Base-by-base conservation (phyloP, 2,329 filamentous ascomycete species). In the Ceratocystis ficicola region DNA sequence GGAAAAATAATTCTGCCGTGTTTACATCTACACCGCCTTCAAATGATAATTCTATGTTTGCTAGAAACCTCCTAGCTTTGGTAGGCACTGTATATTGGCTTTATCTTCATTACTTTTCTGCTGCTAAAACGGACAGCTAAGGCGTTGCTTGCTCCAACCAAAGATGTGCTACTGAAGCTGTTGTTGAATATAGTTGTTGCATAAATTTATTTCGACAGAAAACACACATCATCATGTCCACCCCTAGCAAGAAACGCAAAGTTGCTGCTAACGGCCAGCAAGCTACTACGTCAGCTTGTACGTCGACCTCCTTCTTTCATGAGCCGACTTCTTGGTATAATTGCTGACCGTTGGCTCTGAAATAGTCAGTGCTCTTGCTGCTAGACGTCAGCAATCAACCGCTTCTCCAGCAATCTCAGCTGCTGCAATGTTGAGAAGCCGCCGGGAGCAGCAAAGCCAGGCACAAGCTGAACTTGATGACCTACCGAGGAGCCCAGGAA, bases 321-420 rank as follows among this genome's bases (percentile, higher is more conserved):
- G 8, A 25, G 36, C 5, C 20, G 50, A 50, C 7, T 8, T 32
- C 4, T 25, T 12, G 3, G 22, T 50, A 46, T 48, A 6, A n/a
- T 32, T 7, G 32, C 55, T 65, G 55, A 65, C 55, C 15, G 60
- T 30, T 55, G 28, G 46, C 12, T 52, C 32, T 6, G 10, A 50
- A 41, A 61, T 46, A 68, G 66, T 68, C 36, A 68, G 64, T 63
- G 66, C 66, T 20, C 48, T 68, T 48, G 60, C 66, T 5, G 59
- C 66, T 20, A 64, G 55, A n/a, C 32, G 44, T 22, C 63, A 48
- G 22, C 66, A 66, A 65, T 22, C 52, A 32, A 55, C 66, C 12
- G 60, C 66, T n/a, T 15, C 30, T 2, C 55, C 65, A 36, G 62
- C 63, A 22, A 25, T 64, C 32, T 62, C 66, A 5, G 61, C 64